Evolutionary conservation across 2,329 filamentous ascomycete species (phyloP).

Genomic region (Lachnellula willkommii): DNA sequence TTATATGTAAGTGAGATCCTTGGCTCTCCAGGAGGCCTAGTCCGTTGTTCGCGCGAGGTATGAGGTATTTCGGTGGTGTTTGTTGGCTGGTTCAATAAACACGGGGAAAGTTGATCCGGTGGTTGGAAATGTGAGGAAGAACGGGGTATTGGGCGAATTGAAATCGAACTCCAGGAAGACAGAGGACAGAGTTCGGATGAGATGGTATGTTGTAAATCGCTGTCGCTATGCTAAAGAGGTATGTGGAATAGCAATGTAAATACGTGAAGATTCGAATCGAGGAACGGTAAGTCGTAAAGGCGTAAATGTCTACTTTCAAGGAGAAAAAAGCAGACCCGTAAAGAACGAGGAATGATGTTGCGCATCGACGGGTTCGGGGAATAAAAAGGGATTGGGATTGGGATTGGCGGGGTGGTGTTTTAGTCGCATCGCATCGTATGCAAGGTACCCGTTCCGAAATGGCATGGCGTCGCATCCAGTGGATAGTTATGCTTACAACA

Average conservation of each 20-base stretch:
- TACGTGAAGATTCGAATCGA: too few species aligned
- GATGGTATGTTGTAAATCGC: not conserved
- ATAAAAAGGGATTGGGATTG: not conserved
- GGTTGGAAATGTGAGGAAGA: not conserved
- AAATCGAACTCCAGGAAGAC: not conserved
- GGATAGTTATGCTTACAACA: conserved; percentile 40
- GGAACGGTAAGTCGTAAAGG: conserved; percentile 16
- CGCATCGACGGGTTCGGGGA: conserved; percentile 19
- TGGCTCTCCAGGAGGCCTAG: conserved; percentile 10
- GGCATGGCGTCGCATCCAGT: not conserved
- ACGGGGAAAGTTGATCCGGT: not conserved
- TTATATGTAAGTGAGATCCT: not conserved
- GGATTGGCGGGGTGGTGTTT: conserved; percentile 4
- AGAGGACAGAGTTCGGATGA: too few species aligned
- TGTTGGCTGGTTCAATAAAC: not conserved
- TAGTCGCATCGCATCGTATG: not conserved
- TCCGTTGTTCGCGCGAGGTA: too few species aligned
- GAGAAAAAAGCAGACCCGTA: conserved; percentile 11
- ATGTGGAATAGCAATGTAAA: not conserved
- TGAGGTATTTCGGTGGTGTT: too few species aligned
- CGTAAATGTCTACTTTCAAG: conserved; percentile 18
- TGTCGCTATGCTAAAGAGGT: not conserved
- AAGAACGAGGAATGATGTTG: conserved; percentile 20
- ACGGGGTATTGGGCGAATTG: not conserved
- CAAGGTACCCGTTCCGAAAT: conserved; percentile 8